Percentiles rank a stretch among this genome's conserved stretches.
These are phyloP conservation scores for Fusarium heterosporum DNA, from an alignment of 2,329 filamentous ascomycete genomes.

Conservation along the genomic window DNA sequence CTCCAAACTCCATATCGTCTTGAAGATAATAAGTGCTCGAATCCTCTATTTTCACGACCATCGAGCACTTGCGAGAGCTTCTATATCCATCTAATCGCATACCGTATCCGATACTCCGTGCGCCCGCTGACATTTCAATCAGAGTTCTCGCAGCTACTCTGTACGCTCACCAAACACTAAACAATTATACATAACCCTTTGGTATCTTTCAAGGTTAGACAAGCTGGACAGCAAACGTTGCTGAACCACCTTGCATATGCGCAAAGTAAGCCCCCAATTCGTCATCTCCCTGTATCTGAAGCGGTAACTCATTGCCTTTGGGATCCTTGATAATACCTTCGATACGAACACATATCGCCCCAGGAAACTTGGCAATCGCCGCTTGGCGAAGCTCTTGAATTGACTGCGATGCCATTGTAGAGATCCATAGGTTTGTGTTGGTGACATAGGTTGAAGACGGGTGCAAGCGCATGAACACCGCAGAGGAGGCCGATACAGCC, in stretches of 20 bases:
- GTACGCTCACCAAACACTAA: no score
- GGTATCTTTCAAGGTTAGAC: constrained; percentile 44
- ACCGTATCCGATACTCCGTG: no score
- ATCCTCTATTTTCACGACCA: no score
- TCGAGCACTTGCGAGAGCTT: no score
- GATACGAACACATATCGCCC: constrained; percentile 68
- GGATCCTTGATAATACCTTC: constrained; percentile 74
- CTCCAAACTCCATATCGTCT: not conserved
- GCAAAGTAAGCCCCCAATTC: constrained; percentile 79
- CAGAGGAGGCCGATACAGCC: constrained; percentile 53
- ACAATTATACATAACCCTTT: no score
- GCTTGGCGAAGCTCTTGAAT: constrained; percentile 72
- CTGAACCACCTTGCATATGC: constrained; percentile 64
- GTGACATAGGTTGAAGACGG: constrained; percentile 68
- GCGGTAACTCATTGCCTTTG: constrained; percentile 69
- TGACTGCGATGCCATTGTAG: constrained; percentile 68
- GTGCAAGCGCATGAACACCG: constrained; percentile 77
- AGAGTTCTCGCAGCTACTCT: no score
- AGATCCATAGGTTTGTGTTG: constrained; percentile 71
- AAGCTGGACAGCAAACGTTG: constrained; percentile 59
- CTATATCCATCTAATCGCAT: no score
- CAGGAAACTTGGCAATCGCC: constrained; percentile 70
- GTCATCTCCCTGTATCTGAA: constrained; percentile 76
- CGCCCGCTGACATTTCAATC: no score
- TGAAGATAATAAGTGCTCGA: no score